phyloP scores from a whole-genome alignment of 257 asterid species.

The Petrea volubilis region DNA sequence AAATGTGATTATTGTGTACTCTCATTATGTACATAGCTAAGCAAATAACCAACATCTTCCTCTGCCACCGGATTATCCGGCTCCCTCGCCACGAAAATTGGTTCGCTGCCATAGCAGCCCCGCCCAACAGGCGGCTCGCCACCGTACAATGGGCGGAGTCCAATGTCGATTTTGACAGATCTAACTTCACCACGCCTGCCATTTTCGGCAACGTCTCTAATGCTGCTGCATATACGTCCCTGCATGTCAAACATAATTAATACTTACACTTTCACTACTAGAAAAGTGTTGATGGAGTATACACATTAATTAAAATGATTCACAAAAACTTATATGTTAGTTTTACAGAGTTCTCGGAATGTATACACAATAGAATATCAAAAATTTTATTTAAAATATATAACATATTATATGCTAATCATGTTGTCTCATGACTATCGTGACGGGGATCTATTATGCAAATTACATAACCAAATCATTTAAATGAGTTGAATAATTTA shows the following conservation, averaged over 20 bases:
- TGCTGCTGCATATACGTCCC: not conserved
- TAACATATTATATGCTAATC: no score
- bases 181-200: not conserved
- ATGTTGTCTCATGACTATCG: no score
- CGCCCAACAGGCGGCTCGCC: slow-evolving; percentile 6
- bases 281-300: no score
- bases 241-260: not conserved
- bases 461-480: no score
- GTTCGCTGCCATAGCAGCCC: not conserved
- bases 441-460: no score
- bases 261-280: no score
- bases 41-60: slow-evolving; percentile 13
- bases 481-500: no score
- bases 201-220: not conserved
- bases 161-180: not conserved
- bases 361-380: no score
- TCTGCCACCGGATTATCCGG: not conserved
- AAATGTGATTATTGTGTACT: not conserved
- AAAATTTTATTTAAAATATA: no score
- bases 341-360: no score
- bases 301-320: no score
- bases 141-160: not conserved
- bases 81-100: slow-evolving; percentile 2
- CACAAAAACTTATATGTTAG: no score
- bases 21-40: not conserved